Evolutionary conservation across 371 early-diverging fungal species (phyloP), one percentile per base, ranked within the genome.

Genomic region (Thermomucor indicae-seudaticae): DNA sequence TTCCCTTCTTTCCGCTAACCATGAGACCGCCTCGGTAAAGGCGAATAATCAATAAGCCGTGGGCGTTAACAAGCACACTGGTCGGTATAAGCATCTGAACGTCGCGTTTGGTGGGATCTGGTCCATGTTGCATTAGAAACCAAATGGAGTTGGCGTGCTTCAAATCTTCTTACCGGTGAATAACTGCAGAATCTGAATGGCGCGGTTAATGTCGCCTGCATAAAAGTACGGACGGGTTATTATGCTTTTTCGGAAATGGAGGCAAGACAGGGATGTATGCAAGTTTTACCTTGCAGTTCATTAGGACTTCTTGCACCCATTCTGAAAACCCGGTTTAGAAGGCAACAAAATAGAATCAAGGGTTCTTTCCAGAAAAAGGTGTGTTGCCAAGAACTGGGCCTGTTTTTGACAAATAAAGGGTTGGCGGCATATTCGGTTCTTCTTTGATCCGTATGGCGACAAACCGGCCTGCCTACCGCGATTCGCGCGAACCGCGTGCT

Each of bases 41-140:
- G 10, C 72, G 65, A 46, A 72, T 63, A 43, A 72, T 59, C 1
- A 67, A 46, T 10, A 72, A 50, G 3, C 72, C 72, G 48, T 67
- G 72, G 10, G 72, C 72, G 37, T 68, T 58, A 2, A 47, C 44
- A 7, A 72, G 42, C 3, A 72, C 46, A 39, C 39, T 52, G 27
- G 48, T 41, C 6, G 72, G 72, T 46, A 72, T 67, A 25, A 72
- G n/a, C 27, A 40, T 48, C 29, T 55, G 35, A 4, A 67, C 50
- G 58, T 72, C 68, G 16, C 56, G 52, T 41, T 55, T 51, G 22
- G 35, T 28, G 6, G 42, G 40, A 51, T 64, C 60, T 59, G 34
- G n/a, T 17, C 4, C 23, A 44, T 2, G 20, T 16, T 39, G 41
- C 20, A 31, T 23, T 28, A 50, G 24, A 12, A 32, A 34, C 6